Evolutionary conservation across 768 basidiomycete species (phyloP).

Genomic region (Panaeolus cyanescens): DNA sequence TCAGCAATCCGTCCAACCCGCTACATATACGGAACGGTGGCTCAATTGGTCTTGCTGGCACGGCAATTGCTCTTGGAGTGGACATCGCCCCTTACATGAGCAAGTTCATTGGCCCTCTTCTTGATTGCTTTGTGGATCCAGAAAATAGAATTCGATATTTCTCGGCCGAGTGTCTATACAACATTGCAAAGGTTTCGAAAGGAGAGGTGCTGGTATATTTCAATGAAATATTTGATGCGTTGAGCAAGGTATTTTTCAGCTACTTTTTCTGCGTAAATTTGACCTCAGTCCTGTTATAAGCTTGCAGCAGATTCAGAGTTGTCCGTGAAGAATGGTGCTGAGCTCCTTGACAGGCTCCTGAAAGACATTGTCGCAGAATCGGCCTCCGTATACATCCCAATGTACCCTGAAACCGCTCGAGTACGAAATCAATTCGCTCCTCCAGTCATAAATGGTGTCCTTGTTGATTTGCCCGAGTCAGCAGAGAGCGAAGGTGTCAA

Average conservation of each 20-base stretch:
- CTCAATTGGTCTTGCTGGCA: constrained; percentile 92
- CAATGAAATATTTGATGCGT: constrained; percentile 96
- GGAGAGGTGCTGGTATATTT: constrained; percentile 97
- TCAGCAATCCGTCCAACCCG: constrained; percentile 78
- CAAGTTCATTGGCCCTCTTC: constrained; percentile 85
- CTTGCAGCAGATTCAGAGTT: constrained; percentile 94
- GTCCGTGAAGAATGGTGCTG: constrained; percentile 98
- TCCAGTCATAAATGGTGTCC: constrained; percentile 51
- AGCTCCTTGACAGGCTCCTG: constrained; percentile 93
- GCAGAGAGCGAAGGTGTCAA: constrained; percentile 44
- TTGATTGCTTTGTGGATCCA: constrained; percentile 90
- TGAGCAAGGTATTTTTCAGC: constrained; percentile 80
- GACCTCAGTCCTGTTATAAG: constrained; percentile 40
- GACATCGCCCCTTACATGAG: constrained; percentile 95
- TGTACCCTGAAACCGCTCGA: constrained; percentile 80
- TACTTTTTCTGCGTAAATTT: constrained; percentile 1
- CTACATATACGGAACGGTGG: constrained; percentile 93
- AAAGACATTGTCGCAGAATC: constrained; percentile 98
- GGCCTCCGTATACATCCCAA: constrained; percentile 91
- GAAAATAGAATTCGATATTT: constrained; percentile 97
- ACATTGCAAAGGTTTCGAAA: constrained; percentile 96
- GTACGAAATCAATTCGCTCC: constrained; percentile 56
- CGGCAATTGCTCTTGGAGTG: constrained; percentile 94
- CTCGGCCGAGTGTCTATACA: constrained; percentile 97
- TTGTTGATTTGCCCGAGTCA: constrained; percentile 66